phyloP scores from a whole-genome alignment of 176 grass and related monocot species.

The Aegilops bicornis region DNA sequence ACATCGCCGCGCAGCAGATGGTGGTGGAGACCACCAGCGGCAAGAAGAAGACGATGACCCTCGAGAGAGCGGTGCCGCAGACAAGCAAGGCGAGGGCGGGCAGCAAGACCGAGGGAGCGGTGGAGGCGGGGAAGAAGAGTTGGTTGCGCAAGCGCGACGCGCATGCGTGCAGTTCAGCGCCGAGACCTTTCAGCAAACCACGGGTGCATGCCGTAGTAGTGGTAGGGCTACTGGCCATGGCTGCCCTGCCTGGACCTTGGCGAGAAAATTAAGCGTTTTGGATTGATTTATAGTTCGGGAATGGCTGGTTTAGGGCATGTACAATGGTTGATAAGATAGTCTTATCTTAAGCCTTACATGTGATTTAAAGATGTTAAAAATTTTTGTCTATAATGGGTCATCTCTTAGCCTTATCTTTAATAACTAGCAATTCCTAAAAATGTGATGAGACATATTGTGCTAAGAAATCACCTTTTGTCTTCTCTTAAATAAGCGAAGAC shows the following conservation, averaged over 20 bases:
- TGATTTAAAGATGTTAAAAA: too few relatives aligned
- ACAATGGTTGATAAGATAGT: too few relatives aligned
- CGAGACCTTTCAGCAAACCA: conserved; percentile 11
- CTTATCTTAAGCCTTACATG: too few relatives aligned
- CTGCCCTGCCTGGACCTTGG: background rate
- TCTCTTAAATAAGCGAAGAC: too few relatives aligned
- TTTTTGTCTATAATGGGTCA: too few relatives aligned
- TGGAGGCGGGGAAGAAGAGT: background rate
- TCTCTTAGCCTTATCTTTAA: too few relatives aligned
- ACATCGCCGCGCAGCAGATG: conserved; percentile 39
- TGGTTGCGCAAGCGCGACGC: background rate
- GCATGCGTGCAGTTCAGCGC: background rate
- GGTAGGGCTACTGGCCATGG: conserved; percentile 20
- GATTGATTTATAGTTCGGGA: background rate
- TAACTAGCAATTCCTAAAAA: too few relatives aligned
- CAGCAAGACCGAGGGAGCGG: background rate
- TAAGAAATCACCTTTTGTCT: too few relatives aligned
- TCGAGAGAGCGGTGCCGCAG: conserved; percentile 10
- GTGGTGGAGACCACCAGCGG: conserved; percentile 59
- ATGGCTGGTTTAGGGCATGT: background rate
- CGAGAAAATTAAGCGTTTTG: background rate
- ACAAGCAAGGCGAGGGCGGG: background rate
- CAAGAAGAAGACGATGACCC: conserved; percentile 43
- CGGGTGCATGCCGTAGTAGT: background rate
- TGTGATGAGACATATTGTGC: too few relatives aligned